A percentile compares a stretch with the other conserved stretches of the same genome.
Conservation (phyloP, 139 green algal species). For the Picochlorum sp. region DNA sequence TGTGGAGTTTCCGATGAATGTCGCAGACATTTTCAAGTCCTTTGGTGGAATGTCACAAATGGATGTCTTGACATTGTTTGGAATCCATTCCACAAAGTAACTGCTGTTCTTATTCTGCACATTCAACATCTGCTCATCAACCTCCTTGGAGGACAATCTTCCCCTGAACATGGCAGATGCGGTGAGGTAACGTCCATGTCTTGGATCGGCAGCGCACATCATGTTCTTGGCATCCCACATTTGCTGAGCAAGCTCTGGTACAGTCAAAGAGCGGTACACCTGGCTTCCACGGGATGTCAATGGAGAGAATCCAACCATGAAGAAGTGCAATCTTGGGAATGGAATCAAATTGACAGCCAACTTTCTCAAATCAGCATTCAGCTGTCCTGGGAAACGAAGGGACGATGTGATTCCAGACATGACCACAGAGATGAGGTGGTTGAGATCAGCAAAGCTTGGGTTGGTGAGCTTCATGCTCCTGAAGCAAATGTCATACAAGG, state of each 20-base stretch:
- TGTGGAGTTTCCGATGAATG: slow-evolving; percentile 94
- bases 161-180: slow-evolving; percentile 79
- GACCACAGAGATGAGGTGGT: slow-evolving; percentile 89
- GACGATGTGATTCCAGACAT: slow-evolving; percentile 89
- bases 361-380: slow-evolving; percentile 89
- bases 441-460: slow-evolving; percentile 84
- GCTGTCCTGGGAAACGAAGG: slow-evolving; percentile 88
- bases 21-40: slow-evolving; percentile 91
- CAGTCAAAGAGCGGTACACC: slow-evolving; percentile 84
- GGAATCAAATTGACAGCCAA: slow-evolving; percentile 89
- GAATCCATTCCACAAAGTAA: slow-evolving; percentile 99
- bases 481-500: slow-evolving; percentile 98
- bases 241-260: slow-evolving; percentile 89
- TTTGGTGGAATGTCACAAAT: slow-evolving; percentile 95
- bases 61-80: slow-evolving; percentile 96
- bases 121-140: slow-evolving; percentile 96
- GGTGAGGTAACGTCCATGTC: slow-evolving; percentile 91
- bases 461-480: slow-evolving; percentile 92
- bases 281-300: slow-evolving; percentile 84
- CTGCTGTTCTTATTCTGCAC: slow-evolving; percentile 47
- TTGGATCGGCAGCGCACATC: slow-evolving; percentile 94
- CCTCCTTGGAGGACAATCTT: slow-evolving; percentile 81
- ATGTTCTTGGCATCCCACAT: slow-evolving; percentile 99
- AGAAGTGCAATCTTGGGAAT: slow-evolving; percentile 95
- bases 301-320: slow-evolving; percentile 88